A percentile compares a stretch with the other conserved stretches of the same genome.
Conservation (phyloP, 2,329 filamentous ascomycete genomes). For the Fonsecaea multimorphosa region DNA sequence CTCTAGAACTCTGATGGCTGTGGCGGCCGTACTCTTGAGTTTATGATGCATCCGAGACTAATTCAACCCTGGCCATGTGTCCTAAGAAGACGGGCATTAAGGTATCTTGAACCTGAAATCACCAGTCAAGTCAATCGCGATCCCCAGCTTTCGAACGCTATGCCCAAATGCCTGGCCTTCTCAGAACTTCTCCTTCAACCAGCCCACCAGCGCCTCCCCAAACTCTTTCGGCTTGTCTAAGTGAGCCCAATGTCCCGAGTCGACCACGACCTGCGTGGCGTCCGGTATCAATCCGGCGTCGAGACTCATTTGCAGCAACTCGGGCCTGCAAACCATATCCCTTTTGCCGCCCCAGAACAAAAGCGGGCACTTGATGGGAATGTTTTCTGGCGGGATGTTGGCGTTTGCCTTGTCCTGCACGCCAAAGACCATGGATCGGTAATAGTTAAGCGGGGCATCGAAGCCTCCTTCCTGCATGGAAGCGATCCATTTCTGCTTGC, state of each 20-base stretch:
- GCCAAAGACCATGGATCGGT: slow-evolving; percentile 18
- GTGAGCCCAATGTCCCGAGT: slow-evolving; percentile 32
- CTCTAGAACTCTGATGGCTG: neutral
- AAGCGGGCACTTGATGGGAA: slow-evolving; percentile 25
- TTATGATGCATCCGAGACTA: neutral
- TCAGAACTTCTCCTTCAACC: slow-evolving; percentile 26
- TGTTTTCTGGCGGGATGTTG: slow-evolving; percentile 20
- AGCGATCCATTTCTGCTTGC: slow-evolving; percentile 41
- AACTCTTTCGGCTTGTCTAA: slow-evolving; percentile 30
- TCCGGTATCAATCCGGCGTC: slow-evolving; percentile 28
- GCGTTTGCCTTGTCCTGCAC: slow-evolving; percentile 26
- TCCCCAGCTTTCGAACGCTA: neutral
- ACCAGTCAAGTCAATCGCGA: neutral
- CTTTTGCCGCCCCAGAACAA: slow-evolving; percentile 28
- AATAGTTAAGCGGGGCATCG: slow-evolving; percentile 29
- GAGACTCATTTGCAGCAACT: slow-evolving; percentile 15
- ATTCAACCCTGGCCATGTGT: neutral
- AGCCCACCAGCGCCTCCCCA: slow-evolving; percentile 24
- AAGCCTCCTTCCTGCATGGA: slow-evolving; percentile 38
- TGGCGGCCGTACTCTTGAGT: neutral
- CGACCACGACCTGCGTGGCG: slow-evolving; percentile 20
- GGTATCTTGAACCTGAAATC: too few relatives aligned
- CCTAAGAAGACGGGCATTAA: neutral
- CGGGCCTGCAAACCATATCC: slow-evolving; percentile 25
- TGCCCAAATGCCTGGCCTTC: neutral